These are phyloP conservation scores for Hura crepitans DNA, from an alignment of 441 rosid species.

Conservation along the genomic window DNA sequence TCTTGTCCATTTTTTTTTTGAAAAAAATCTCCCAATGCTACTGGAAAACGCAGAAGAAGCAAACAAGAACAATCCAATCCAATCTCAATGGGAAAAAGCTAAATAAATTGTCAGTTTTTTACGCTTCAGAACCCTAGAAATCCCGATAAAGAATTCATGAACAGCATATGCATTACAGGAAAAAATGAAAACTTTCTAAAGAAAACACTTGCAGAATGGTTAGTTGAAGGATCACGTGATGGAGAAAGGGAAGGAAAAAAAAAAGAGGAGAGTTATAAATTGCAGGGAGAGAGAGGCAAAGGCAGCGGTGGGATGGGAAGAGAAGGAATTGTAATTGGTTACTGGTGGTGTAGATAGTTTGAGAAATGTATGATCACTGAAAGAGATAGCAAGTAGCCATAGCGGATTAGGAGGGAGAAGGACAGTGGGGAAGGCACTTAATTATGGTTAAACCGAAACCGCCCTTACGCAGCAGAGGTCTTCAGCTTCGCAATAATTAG, in stretches of 20 bases:
- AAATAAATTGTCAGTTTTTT: not conserved
- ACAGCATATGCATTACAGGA: not conserved
- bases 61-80: not conserved
- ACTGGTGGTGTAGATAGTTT: not conserved
- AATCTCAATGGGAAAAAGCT: not conserved
- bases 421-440: slow-evolving; percentile 1
- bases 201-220: not conserved
- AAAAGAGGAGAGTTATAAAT: not conserved
- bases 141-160: not conserved
- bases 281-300: not conserved
- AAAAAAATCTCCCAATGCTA: too few species aligned
- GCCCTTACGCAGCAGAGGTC: not conserved
- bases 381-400: not conserved
- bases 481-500: slow-evolving; percentile 6
- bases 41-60: not conserved
- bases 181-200: not conserved
- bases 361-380: not conserved
- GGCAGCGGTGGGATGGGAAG: not conserved
- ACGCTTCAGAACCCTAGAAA: slow-evolving; percentile 6
- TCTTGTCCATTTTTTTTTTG: too few species aligned
- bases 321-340: not conserved
- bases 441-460: slow-evolving; percentile 6
- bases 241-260: not conserved
- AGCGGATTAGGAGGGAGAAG: not conserved
- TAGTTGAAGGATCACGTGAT: not conserved